Base-by-base conservation (phyloP, 73 alveolate species). In the Effrenium voratum region DNA sequence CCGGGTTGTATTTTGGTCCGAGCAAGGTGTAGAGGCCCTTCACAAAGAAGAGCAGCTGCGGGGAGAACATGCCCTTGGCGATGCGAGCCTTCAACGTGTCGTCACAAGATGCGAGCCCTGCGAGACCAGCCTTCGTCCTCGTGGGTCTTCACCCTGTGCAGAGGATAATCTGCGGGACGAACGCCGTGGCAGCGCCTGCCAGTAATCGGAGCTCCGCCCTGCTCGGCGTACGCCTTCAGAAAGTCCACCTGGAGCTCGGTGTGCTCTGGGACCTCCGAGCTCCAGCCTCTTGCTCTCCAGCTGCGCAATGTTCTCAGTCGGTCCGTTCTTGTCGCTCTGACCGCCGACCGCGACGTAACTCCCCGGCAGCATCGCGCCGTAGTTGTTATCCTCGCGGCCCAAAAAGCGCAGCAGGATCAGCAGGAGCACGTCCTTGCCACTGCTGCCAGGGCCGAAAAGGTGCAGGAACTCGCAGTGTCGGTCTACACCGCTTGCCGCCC, bases 101-200 rank as follows among this genome's bases (percentile, higher is more conserved):
- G 47, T 68, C 80, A 24, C 80, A 43, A 68, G 5, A 5, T 45
- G 12, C 80, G 80, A 5, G 80, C 80, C 34, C 80, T 6, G 47
- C 80, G 80, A 2, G 80, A 13, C 80, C 80, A 68, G 47, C 80
- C 80, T 5, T 68, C 80, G 46, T 68, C 80, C 19, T 68, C 80
- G 43, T 6, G 5, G 19, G 30, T 43, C 43, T 32, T 28, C 22
- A 68, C 80, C 47, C 19, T 28, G 5, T 43, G 47, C 47, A 32
- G 19, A 45, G 30, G 30, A 5, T 16, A 32, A 32, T 43, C 34
- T 26, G 47, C 43, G 80, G 19, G 34, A 15, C 30, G 19, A 16
- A 68, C 47, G 80, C 80, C 80, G 47, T 5, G 4, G 5, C 47
- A 45, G 47, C 80, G 43, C 19, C 80, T 6, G 32, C 80, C 80